Conservation (phyloP, 495 filamentous ascomycete genomes). For the Lophiostoma macrostomum region DNA sequence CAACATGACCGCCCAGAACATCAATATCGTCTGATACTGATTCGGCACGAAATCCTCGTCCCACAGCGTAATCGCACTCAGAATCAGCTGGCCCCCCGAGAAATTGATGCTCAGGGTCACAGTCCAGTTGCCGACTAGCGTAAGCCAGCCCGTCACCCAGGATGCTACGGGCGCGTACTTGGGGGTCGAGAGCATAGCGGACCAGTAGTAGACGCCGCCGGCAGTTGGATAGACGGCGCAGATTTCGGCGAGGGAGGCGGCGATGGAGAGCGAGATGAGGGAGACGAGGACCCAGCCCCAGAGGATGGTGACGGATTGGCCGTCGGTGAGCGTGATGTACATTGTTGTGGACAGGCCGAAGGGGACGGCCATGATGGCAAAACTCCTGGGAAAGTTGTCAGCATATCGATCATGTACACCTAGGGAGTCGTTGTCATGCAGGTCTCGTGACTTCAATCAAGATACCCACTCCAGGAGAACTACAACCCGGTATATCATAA, state of each 20-base stretch:
- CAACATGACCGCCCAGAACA: conserved; percentile 63
- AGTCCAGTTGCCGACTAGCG: conserved; percentile 53
- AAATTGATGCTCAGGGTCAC: conserved; percentile 52
- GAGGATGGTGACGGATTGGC: conserved; percentile 63
- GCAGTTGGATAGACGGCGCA: conserved; percentile 56
- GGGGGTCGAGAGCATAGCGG: conserved; percentile 49
- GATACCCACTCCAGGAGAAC: too few species aligned
- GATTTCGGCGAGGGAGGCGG: conserved; percentile 54
- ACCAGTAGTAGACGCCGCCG: conserved; percentile 54
- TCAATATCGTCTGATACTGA: conserved; percentile 60
- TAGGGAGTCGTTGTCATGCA: too few species aligned
- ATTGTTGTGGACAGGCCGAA: conserved; percentile 69
- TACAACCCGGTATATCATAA: too few species aligned
- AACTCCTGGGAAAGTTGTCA: conserved; percentile 42
- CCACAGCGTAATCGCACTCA: conserved; percentile 61
- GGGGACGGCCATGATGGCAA: conserved; percentile 60
- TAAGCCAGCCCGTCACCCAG: conserved; percentile 52
- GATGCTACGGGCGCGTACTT: conserved; percentile 48
- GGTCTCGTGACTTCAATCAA: too few species aligned
- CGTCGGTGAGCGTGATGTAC: conserved; percentile 64
- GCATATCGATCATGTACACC: too few species aligned
- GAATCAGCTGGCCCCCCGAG: conserved; percentile 57
- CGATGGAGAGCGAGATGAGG: conserved; percentile 52
- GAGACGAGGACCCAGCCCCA: conserved; percentile 58
- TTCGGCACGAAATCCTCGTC: conserved; percentile 60